Evolutionary conservation across 495 filamentous ascomycete genomes (phyloP), one percentile per base, ranked within the genome.

Genomic region (Talaromyces stipitatus): DNA sequence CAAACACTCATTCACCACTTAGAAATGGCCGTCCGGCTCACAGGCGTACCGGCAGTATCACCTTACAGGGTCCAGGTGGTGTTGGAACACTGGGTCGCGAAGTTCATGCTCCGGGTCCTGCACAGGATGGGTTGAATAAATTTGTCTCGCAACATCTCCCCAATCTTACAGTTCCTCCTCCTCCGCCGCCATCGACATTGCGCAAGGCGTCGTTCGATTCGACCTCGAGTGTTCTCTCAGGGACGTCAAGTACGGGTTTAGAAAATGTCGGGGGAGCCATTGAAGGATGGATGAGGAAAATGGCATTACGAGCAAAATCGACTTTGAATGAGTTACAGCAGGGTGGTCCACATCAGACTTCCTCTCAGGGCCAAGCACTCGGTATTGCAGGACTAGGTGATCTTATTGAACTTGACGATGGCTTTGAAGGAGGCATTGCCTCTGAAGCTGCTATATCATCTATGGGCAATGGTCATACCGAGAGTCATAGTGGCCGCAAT

Each of bases 201-300:
- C 68, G 66, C 9, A 73, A 71, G n/a, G 45, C 67, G 5, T 74
- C 72, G 6, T 72, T 72, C 28, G 78, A 73, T 58, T 70, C 73
- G 58, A 66, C 71, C 60, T 69, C 78, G 58, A 68, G 74, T 62
- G 59, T 68, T 45, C 54, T 62, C 2, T 74, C 76, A 56, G 71
- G 66, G 59, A 65, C 68, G 71, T 84, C 73, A 66, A 36, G 28
- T 14, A 84, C 65, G 1, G 77, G 84, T 1, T 68, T 97, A 5
- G 92, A 96, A 62, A 88, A 90, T 54, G 83, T 95, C 2, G 91
- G 91, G 0, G 85, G 88, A 11, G 87, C 85, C 11, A 81, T 98
- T 27, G 92, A 97, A 69, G 84, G 85, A 6, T 98, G 94, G 90
- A 78, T 97, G 60, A 77, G 91, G 43, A 90, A 86, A 59, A 81